Evolutionary conservation across 208 protist species (phyloP), one percentile per base, ranked within the genome.

Genomic region (Leishmania braziliensis): DNA sequence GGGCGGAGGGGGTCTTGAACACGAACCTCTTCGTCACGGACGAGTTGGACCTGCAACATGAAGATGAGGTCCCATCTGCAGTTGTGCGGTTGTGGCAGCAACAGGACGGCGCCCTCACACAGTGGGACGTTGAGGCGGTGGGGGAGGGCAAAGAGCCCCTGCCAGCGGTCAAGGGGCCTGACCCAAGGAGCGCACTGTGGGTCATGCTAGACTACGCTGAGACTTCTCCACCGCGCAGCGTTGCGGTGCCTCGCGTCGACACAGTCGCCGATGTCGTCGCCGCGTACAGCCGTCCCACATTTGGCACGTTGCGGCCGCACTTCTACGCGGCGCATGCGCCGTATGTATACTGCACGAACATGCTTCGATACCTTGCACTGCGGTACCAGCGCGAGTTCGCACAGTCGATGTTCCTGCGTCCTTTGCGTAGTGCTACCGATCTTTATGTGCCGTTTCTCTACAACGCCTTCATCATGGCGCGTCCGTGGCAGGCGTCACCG

Each of bases 301-400:
- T 84, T 36, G 76, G 81, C 33, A 65, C 43, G 18, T 56, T 79
- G 54, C 36, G 36, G 36, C 36, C 36, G 36, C 36, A 39, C 63
- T 84, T 79, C 43, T 93, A 82, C 69, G 83, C 85, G 56, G 90
- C 86, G 10, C 91, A 95, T 82, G 91, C 91, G 3, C 91, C 91
- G 29, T 95, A 91, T 66, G 81, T 87, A 53, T 95, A 95, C 79
- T 95, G 91, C 81, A 91, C 86, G 9, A 81, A 86, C 50, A 91
- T 95, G 88, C 75, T 86, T 48, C 84, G 86, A 29, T 90, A 79
- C 79, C 53, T 95, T 18, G 80, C 72, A 14, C 62, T 51, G 18
- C 85, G 91, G 46, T 91, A 88, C 80, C 83, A 88, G 75, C 62
- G 72, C 14, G 84, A 92, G 80, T 88, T 90, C 85, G 85, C 36